Evolutionary conservation across 148 eudicot species (phyloP).

Genomic region (Chenopodium album): DNA sequence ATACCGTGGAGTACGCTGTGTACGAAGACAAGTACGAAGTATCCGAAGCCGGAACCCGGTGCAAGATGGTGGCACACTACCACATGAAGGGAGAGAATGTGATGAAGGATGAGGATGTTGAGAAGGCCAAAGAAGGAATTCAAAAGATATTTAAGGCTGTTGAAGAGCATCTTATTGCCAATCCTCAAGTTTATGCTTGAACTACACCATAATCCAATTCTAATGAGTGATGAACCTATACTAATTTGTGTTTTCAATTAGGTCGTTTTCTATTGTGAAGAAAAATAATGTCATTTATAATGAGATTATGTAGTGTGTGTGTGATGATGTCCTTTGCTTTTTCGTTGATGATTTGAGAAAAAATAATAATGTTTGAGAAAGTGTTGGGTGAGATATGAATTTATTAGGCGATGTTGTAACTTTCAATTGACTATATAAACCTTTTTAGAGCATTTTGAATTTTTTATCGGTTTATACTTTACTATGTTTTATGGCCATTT

Average conservation of each 20-base stretch:
- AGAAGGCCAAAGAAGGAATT: slow-evolving; percentile 13
- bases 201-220: background rate
- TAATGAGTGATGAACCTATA: background rate
- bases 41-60: slow-evolving; percentile 6
- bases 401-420: too few species aligned
- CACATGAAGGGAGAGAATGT: slow-evolving; percentile 16
- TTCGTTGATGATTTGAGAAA: too few species aligned
- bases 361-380: too few species aligned
- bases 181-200: slow-evolving; percentile 31
- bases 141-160: slow-evolving; percentile 26
- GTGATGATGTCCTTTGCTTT: too few species aligned
- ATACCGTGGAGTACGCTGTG: slow-evolving; percentile 8
- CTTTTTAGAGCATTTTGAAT: too few species aligned
- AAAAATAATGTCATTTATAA: too few species aligned
- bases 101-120: slow-evolving; percentile 23
- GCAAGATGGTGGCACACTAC: slow-evolving; percentile 21
- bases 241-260: background rate
- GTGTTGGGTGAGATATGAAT: too few species aligned
- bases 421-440: too few species aligned
- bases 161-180: slow-evolving; percentile 31
- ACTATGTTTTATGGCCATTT: too few species aligned
- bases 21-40: slow-evolving; percentile 15
- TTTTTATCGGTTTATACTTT: too few species aligned
- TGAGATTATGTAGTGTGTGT: too few species aligned
- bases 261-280: background rate